phyloP scores from a whole-genome alignment of 768 basidiomycete species.

The Omphalotus guepiniiformis region DNA sequence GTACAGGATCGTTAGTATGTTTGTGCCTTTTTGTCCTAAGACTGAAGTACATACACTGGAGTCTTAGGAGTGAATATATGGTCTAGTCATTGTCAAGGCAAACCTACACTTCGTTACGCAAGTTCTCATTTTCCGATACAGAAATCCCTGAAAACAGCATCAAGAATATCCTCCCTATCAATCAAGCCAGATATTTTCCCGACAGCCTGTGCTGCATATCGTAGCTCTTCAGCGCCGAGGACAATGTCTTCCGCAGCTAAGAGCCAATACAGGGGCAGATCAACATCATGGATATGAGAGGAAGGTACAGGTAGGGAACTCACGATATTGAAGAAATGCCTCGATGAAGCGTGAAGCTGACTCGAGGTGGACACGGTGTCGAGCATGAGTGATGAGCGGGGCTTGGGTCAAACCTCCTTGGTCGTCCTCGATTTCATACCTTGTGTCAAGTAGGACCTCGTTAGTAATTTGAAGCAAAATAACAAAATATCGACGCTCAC shows the following conservation, averaged over 20 bases:
- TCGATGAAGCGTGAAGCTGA: conserved; percentile 57
- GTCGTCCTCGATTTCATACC: conserved; percentile 23
- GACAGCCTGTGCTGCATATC: conserved; percentile 81
- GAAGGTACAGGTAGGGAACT: conserved; percentile 15
- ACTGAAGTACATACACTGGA: too few relatives aligned
- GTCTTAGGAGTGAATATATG: too few relatives aligned
- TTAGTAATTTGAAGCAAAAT: neutral
- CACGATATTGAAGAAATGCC: conserved; percentile 51
- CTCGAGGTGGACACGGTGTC: conserved; percentile 77
- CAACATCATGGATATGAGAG: neutral
- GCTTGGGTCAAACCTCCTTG: conserved; percentile 30
- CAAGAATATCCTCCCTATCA: conserved; percentile 79
- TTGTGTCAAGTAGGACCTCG: conserved; percentile 9
- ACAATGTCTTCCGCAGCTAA: conserved; percentile 70
- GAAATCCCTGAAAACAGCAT: conserved; percentile 79
- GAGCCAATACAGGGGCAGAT: conserved; percentile 2
- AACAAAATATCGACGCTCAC: conserved; percentile 32
- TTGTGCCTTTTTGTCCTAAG: too few relatives aligned
- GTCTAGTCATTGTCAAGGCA: too few relatives aligned
- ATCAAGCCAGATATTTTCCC: conserved; percentile 80
- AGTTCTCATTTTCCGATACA: conserved; percentile 83
- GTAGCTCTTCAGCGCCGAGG: conserved; percentile 79
- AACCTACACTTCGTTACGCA: too few relatives aligned
- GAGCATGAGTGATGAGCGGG: conserved; percentile 73
- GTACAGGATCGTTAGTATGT: too few relatives aligned